Base-by-base conservation (phyloP, 192 early-diverging fungal genomes). In the Backusella westeae region DNA sequence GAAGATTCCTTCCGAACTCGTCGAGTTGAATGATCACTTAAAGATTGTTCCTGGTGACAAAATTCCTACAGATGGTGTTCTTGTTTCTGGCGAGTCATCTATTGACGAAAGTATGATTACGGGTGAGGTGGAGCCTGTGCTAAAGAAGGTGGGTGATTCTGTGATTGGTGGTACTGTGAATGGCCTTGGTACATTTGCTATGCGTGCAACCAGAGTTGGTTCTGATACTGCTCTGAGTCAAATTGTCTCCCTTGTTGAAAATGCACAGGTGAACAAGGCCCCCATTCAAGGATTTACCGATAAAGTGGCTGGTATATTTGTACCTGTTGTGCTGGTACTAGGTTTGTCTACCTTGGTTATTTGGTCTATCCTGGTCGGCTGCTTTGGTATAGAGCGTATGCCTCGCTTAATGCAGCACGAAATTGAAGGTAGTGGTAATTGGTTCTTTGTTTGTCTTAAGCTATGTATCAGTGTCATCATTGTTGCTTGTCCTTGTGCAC, bases 161-260 rank as follows among this genome's bases (percentile, higher is more conserved):
- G 89, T 98, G 39, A 95, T 99, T 78, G 95, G 94, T 26, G 97
- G 97, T 19, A 97, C 96, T 0, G 93, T 99, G 66, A 99, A 98
- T 81, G 89, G 93, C 17, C 87, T 93, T 15, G 96, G 96, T 2
- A 89, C 93, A 34, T 89, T 99, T 74, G 85, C 88, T 35, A 91
- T 98, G 88, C 85, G 91, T 44, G 95, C 96, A 15, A 86, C 89
- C 5, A 91, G 94, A 4, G 95, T 98, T 42, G 96, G 96, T 10
- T 81, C 89, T 9, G 97, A 99, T 65, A 96, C 96, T 14, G 93
- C 96, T 7, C 81, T 99, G 71, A 80, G 90, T 23, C 96, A 97
- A 84, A 97, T 99, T 78, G 93, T 98, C 29, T 89, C 91, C 73
- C 86, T 99, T 34, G 96, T 99, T 17, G 92, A 93, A 81, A 93